Percentiles rank a stretch among this genome's conserved stretches.
phyloP scores from a whole-genome alignment of 805 yeast species.

The Hanseniaspora clermontiae region DNA sequence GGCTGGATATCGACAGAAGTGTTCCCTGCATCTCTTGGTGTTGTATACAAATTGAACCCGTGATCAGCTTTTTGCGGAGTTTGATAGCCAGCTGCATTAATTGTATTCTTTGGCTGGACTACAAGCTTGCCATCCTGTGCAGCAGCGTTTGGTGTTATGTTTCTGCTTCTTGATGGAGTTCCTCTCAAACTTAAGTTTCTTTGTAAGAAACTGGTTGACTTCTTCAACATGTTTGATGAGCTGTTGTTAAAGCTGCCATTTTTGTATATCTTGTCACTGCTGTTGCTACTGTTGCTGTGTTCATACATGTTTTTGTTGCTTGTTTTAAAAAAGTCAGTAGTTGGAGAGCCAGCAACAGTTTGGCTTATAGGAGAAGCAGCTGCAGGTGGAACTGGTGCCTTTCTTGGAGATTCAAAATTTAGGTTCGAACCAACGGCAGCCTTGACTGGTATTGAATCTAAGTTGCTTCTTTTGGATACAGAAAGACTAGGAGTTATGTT shows the following conservation, averaged over 20 bases:
- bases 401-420: slow-evolving; percentile 51
- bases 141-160: not conserved
- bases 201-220: slow-evolving; percentile 11
- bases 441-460: not conserved
- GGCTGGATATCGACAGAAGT: not conserved
- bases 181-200: slow-evolving; percentile 9
- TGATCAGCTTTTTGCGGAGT: not conserved
- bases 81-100: not conserved
- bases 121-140: not conserved
- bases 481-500: not conserved
- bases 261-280: slow-evolving; percentile 3
- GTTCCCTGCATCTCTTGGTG: not conserved
- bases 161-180: not conserved
- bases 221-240: slow-evolving; percentile 7
- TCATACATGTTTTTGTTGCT: not conserved
- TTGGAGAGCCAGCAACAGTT: slow-evolving; percentile 28
- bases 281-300: not conserved
- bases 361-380: slow-evolving; percentile 31
- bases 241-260: slow-evolving; percentile 1
- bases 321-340: not conserved
- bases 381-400: slow-evolving; percentile 58
- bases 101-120: not conserved
- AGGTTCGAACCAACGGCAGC: not conserved
- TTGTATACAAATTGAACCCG: not conserved
- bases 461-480: not conserved